These are phyloP conservation scores for Neocallimastix lanati DNA, from an alignment of 192 early-diverging fungal genomes.

Conservation along the genomic window DNA sequence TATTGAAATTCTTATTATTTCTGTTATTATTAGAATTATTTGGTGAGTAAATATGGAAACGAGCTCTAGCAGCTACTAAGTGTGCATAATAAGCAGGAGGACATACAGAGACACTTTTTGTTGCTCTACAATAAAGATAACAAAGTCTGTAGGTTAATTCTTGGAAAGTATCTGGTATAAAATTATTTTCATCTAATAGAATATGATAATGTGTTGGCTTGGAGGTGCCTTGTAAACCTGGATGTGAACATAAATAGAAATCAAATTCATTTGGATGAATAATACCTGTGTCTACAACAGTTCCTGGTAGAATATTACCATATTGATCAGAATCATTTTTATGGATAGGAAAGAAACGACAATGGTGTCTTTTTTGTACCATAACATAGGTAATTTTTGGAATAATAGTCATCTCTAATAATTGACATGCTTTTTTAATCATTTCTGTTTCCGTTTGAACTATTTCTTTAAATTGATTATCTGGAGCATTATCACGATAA, in stretches of 20 bases:
- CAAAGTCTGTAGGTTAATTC: conserved; percentile 75
- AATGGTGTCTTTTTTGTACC: conserved; percentile 29
- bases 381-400: conserved; percentile 28
- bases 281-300: conserved; percentile 25
- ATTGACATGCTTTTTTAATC: conserved; percentile 16
- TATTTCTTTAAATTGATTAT: conserved; percentile 29
- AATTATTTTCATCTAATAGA: conserved; percentile 68
- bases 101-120: conserved; percentile 66
- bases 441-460: conserved; percentile 25
- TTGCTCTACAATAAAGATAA: conserved; percentile 74
- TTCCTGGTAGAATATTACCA: conserved; percentile 71
- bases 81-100: conserved; percentile 90
- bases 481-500: conserved; percentile 5
- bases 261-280: conserved; percentile 69
- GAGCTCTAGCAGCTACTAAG: conserved; percentile 35
- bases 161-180: conserved; percentile 59
- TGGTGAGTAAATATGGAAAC: neutral
- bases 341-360: conserved; percentile 53
- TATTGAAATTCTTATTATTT: neutral
- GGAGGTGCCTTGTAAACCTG: conserved; percentile 80
- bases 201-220: conserved; percentile 85
- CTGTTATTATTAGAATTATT: neutral
- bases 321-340: conserved; percentile 9
- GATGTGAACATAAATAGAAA: conserved; percentile 71
- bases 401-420: conserved; percentile 2